Conservation (phyloP, 371 early-diverging fungal species). For the Synchytrium microbalum region DNA sequence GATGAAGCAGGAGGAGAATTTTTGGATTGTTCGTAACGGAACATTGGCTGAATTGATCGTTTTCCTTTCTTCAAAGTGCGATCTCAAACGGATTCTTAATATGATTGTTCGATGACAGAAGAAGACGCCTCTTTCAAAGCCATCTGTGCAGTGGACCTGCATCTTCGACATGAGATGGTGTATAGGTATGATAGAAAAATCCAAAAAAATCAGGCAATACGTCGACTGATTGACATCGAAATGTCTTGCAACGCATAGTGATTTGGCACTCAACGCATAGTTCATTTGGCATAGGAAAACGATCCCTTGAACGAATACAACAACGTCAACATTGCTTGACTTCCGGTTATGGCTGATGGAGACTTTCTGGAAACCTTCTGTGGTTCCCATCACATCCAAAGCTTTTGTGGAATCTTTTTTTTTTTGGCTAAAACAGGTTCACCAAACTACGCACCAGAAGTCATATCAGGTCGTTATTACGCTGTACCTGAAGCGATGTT, state of each 20-base stretch:
- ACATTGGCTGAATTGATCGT: conserved; percentile 65
- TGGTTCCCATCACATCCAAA: neutral
- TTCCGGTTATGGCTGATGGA: conserved; percentile 54
- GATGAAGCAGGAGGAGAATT: conserved; percentile 95
- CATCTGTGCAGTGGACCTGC: conserved; percentile 95
- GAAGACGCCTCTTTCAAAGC: conserved; percentile 95
- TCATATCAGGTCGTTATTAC: conserved; percentile 89
- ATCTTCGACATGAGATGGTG: conserved; percentile 95
- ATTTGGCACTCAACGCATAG: too few relatives aligned
- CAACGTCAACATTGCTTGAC: conserved; percentile 95
- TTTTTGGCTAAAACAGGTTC: conserved; percentile 27
- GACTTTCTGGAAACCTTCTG: neutral
- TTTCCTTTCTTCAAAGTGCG: neutral
- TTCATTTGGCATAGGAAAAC: conserved; percentile 47
- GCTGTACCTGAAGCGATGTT: conserved; percentile 97
- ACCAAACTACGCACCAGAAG: conserved; percentile 77
- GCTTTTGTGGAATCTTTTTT: too few relatives aligned
- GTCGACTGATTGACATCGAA: neutral
- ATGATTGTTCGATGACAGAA: conserved; percentile 65
- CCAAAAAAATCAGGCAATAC: neutral
- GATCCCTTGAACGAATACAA: conserved; percentile 84
- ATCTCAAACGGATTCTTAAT: neutral
- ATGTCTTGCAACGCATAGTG: neutral
- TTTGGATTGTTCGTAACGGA: conserved; percentile 95
- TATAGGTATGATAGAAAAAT: conserved; percentile 55